A percentile compares a stretch with the other conserved stretches of the same genome.
phyloP scores from a whole-genome alignment of 768 basidiomycete species.

The Hydnum rufescens region DNA sequence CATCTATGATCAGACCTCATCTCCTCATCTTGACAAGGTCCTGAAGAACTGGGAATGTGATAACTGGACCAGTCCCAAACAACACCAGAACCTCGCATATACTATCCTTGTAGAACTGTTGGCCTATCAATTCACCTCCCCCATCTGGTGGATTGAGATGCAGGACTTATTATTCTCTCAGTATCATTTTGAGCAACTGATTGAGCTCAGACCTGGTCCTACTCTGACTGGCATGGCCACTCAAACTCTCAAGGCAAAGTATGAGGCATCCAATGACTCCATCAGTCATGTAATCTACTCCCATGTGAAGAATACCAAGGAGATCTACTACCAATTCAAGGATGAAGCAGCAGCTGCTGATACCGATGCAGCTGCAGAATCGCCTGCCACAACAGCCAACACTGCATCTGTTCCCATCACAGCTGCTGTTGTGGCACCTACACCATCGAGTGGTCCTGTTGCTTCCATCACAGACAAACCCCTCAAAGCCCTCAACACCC shows the following conservation, averaged over 20 bases:
- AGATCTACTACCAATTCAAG: slow-evolving; percentile 96
- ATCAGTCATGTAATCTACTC: slow-evolving; percentile 71
- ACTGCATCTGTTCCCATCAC: slow-evolving; percentile 24
- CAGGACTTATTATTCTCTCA: slow-evolving; percentile 82
- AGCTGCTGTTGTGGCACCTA: slow-evolving; percentile 19
- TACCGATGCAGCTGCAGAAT: slow-evolving; percentile 15
- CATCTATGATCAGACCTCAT: slow-evolving; percentile 92
- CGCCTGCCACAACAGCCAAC: slow-evolving; percentile 21
- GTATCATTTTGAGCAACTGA: slow-evolving; percentile 78
- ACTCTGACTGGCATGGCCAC: slow-evolving; percentile 90
- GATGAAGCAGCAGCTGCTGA: slow-evolving; percentile 40
- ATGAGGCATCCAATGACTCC: slow-evolving; percentile 77
- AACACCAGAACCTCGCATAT: slow-evolving; percentile 88
- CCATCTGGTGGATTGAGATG: slow-evolving; percentile 98
- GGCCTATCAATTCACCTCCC: slow-evolving; percentile 96
- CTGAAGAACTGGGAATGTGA: slow-evolving; percentile 87
- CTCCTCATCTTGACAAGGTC: slow-evolving; percentile 88
- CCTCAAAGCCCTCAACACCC: slow-evolving; percentile 74
- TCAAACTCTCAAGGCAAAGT: slow-evolving; percentile 81
- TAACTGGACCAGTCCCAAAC: slow-evolving; percentile 57
- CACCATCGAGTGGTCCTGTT: slow-evolving; percentile 39
- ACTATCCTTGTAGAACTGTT: slow-evolving; percentile 91
- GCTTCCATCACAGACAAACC: slow-evolving; percentile 76
- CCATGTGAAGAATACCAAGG: slow-evolving; percentile 87
- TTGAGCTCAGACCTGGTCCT: slow-evolving; percentile 92